phyloP scores from a whole-genome alignment of 257 asterid genomes.

The Cinchona pubescens region DNA sequence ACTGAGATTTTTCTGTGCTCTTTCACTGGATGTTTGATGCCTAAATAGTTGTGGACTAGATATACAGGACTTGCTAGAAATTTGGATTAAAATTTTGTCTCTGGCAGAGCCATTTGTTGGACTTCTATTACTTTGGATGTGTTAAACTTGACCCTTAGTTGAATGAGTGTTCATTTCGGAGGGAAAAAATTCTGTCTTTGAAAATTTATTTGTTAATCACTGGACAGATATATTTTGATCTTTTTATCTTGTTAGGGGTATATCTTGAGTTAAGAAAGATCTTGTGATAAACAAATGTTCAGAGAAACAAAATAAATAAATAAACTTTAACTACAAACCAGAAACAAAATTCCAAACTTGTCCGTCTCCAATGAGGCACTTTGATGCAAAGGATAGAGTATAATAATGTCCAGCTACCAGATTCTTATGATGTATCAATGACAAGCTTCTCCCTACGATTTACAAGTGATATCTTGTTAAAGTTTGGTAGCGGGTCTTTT shows the following conservation, averaged over 20 bases:
- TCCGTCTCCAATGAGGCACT: no score
- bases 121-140: neutral
- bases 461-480: neutral
- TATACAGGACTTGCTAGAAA: neutral
- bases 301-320: no score
- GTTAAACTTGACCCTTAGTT: neutral
- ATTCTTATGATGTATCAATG: neutral
- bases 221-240: no score
- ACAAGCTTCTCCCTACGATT: neutral
- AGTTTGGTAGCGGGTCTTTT: neutral
- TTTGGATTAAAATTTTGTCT: neutral
- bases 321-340: no score
- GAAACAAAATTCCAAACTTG: neutral
- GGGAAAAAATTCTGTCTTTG: no score
- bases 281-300: no score
- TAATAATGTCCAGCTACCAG: neutral
- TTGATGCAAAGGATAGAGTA: neutral
- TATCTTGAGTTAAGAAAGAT: no score
- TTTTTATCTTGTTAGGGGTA: no score
- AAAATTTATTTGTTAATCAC: no score
- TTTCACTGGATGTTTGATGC: neutral
- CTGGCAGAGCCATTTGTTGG: neutral
- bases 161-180: no score
- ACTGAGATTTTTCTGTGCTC: neutral
- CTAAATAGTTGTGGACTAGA: neutral